Conservation (phyloP, 1,139 yeast species). For the Trichomonascaceae sp. region DNA sequence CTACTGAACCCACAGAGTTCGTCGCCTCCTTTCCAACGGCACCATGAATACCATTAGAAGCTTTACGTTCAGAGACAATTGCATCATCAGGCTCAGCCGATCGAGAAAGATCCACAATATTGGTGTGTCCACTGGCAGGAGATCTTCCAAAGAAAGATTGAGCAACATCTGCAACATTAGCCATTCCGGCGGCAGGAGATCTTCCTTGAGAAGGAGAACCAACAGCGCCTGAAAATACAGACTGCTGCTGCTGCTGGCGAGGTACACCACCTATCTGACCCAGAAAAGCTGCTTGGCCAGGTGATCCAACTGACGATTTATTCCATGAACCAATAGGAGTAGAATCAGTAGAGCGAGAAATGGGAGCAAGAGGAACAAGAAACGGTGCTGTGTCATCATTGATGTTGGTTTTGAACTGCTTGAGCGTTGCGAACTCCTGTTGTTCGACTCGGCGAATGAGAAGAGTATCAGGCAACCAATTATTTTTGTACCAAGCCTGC, state of each 20-base stretch:
- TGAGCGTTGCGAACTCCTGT: constrained; percentile 28
- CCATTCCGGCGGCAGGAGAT: neutral
- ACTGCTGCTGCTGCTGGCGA: neutral
- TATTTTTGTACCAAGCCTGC: constrained; percentile 71
- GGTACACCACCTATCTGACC: neutral
- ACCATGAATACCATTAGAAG: neutral
- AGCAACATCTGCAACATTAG: neutral
- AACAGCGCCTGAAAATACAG: neutral
- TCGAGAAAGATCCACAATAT: neutral
- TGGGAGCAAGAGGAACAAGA: constrained; percentile 45
- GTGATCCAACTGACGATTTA: neutral
- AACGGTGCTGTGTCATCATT: constrained; percentile 57
- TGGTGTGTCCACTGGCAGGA: neutral
- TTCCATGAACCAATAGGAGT: neutral
- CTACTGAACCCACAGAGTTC: neutral
- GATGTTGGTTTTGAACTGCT: constrained; percentile 32
- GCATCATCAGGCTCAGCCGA: neutral
- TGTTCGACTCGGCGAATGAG: constrained; percentile 47
- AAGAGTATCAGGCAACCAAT: constrained; percentile 54
- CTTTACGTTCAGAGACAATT: neutral
- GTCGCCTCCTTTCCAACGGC: neutral
- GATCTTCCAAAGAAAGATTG: neutral
- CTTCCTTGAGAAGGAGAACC: neutral
- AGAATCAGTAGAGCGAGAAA: constrained; percentile 3
- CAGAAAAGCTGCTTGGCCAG: neutral